A percentile compares a stretch with the other conserved stretches of the same genome.
phyloP scores from a whole-genome alignment of 345 rosid genomes.

The Hirschfeldia incana region DNA sequence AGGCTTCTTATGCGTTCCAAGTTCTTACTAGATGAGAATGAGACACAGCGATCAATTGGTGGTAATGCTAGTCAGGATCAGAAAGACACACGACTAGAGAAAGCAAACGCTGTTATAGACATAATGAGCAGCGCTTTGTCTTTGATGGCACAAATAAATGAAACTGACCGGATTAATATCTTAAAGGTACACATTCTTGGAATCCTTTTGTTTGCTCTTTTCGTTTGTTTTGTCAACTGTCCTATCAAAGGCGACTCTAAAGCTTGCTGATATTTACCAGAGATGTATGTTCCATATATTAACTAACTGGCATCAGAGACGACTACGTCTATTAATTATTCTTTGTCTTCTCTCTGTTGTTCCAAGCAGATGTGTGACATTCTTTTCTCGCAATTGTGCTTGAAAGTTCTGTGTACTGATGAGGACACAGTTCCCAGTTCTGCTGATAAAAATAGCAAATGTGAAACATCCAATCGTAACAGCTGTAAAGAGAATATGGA shows the following conservation, averaged over 20 bases:
- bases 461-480: conserved; percentile 42
- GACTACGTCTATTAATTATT: no score
- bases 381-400: conserved; percentile 92
- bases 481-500: conserved; percentile 50
- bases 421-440: conserved; percentile 42
- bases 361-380: conserved; percentile 92
- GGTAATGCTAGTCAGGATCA: conserved; percentile 44
- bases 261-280: conserved; percentile 9
- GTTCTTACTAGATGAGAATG: conserved; percentile 86
- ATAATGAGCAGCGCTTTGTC: conserved; percentile 92
- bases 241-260: not conserved
- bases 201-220: not conserved
- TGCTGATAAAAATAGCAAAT: conserved; percentile 46
- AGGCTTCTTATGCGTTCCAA: conserved; percentile 97
- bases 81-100: conserved; percentile 69
- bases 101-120: conserved; percentile 92
- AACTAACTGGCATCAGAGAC: no score
- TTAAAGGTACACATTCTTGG: conserved; percentile 65
- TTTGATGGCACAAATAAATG: conserved; percentile 80
- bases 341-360: conserved; percentile 36
- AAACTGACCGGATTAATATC: conserved; percentile 88
- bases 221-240: conserved; percentile 5
- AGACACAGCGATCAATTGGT: conserved; percentile 56
- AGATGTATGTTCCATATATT: not conserved
- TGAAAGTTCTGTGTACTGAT: conserved; percentile 76